phyloP scores from a whole-genome alignment of 2,329 filamentous ascomycete genomes.

The Neonectria magnoliae region DNA sequence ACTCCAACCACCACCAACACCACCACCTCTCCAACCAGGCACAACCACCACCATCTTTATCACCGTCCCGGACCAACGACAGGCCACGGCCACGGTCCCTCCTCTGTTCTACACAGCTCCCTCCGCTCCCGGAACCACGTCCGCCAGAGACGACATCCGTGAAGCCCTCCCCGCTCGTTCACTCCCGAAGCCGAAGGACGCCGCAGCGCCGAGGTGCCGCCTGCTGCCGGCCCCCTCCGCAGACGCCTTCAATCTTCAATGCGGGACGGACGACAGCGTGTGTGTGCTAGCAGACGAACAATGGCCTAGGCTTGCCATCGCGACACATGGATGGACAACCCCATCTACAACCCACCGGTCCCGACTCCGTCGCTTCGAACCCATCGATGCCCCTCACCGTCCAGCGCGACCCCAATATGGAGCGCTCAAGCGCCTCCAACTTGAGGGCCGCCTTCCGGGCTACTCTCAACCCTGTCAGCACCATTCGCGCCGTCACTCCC shows the following conservation, averaged over 20 bases:
- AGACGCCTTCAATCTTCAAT: slow-evolving; percentile 47
- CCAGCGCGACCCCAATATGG: slow-evolving; percentile 45
- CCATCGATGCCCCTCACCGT: slow-evolving; percentile 46
- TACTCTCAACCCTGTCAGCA: slow-evolving; percentile 49
- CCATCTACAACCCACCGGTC: slow-evolving; percentile 49
- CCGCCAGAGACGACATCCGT: background rate
- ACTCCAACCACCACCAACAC: slow-evolving; percentile 11
- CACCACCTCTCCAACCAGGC: slow-evolving; percentile 2
- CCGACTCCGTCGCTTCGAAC: slow-evolving; percentile 48
- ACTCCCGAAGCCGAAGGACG: slow-evolving; percentile 3
- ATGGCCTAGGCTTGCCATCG: slow-evolving; percentile 58
- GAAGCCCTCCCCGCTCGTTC: background rate
- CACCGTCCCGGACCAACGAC: slow-evolving; percentile 12
- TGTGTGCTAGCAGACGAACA: slow-evolving; percentile 53
- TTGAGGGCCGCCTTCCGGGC: slow-evolving; percentile 49
- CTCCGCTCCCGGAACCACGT: background rate
- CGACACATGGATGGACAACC: slow-evolving; percentile 58
- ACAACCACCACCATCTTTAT: slow-evolving; percentile 7
- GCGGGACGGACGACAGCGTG: slow-evolving; percentile 44
- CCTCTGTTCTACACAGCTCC: background rate
- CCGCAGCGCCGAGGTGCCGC: slow-evolving; percentile 17
- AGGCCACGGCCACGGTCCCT: slow-evolving; percentile 5
- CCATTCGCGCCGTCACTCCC: slow-evolving; percentile 74
- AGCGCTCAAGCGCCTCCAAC: slow-evolving; percentile 49
- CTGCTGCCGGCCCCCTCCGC: slow-evolving; percentile 10